A percentile compares a stretch with the other conserved stretches of the same genome.
These are phyloP conservation scores for Stephanodiscus minutulus DNA, from an alignment of 108 stramenopile species.

Conservation along the genomic window DNA sequence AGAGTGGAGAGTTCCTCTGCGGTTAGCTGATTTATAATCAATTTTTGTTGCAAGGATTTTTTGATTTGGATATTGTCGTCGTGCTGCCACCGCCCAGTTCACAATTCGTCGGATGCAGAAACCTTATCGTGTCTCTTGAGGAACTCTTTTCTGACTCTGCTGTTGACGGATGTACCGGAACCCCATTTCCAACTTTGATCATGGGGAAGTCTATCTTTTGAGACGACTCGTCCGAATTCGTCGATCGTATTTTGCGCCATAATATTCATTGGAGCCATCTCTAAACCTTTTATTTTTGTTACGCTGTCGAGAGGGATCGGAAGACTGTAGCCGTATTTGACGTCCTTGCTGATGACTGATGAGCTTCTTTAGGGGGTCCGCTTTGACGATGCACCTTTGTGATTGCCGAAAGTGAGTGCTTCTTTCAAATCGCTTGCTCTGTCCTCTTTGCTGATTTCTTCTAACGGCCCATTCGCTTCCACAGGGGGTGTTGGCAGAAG, in stretches of 20 bases:
- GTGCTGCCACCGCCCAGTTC: constrained; percentile 13
- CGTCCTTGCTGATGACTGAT: constrained; percentile 5
- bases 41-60: constrained; percentile 11
- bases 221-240: constrained; percentile 1
- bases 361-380: background rate
- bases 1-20: background rate
- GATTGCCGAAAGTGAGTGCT: constrained; percentile 11
- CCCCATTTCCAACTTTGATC: too few species aligned
- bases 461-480: constrained; percentile 10
- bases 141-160: background rate
- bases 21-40: constrained; percentile 1
- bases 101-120: background rate
- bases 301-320: background rate
- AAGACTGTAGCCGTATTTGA: too few species aligned
- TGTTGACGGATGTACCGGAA: background rate
- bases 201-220: constrained; percentile 6
- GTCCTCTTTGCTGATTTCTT: too few species aligned
- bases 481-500: background rate
- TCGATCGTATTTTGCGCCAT: too few species aligned
- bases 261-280: too few species aligned
- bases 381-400: constrained; percentile 2
- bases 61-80: too few species aligned
- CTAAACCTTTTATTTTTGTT: too few species aligned
- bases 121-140: background rate
- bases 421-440: background rate